Evolutionary conservation across 257 asterid genomes (phyloP).

Genomic region (Solanum gandarillasii): DNA sequence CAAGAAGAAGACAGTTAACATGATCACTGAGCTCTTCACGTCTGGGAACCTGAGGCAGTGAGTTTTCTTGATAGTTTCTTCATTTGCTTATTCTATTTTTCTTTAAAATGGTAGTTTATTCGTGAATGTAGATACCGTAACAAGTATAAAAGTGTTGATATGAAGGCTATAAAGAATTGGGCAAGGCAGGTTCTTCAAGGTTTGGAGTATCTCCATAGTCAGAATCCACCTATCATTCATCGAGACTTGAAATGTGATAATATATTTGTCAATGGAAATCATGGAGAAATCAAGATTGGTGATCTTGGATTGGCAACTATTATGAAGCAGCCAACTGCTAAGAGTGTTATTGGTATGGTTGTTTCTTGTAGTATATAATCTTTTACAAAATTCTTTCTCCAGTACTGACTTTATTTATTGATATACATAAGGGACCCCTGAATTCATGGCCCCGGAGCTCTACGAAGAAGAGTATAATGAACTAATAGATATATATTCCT

Average conservation of each 20-base stretch:
- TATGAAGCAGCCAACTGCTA: slow-evolving; percentile 3
- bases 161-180: slow-evolving; percentile 20
- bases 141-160: slow-evolving; percentile 11
- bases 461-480: slow-evolving; percentile 37
- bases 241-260: slow-evolving; percentile 17
- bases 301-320: slow-evolving; percentile 25
- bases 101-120: neutral
- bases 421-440: slow-evolving; percentile 17
- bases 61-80: slow-evolving; percentile 5
- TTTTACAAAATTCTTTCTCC: neutral
- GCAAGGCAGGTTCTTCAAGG: slow-evolving; percentile 16
- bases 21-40: slow-evolving; percentile 83
- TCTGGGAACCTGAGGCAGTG: slow-evolving; percentile 83
- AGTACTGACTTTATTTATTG: neutral
- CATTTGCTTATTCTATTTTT: neutral
- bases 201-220: slow-evolving; percentile 11
- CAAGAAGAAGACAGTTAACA: slow-evolving; percentile 62
- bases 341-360: slow-evolving; percentile 18
- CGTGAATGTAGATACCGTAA: neutral
- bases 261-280: neutral
- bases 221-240: slow-evolving; percentile 5
- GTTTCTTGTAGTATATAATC: neutral
- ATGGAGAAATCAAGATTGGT: slow-evolving; percentile 23
- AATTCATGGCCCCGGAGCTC: slow-evolving; percentile 31
- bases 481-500: slow-evolving; percentile 31